phyloP scores from a whole-genome alignment of 2,329 filamentous ascomycete species.

The Colletotrichum sp. region DNA sequence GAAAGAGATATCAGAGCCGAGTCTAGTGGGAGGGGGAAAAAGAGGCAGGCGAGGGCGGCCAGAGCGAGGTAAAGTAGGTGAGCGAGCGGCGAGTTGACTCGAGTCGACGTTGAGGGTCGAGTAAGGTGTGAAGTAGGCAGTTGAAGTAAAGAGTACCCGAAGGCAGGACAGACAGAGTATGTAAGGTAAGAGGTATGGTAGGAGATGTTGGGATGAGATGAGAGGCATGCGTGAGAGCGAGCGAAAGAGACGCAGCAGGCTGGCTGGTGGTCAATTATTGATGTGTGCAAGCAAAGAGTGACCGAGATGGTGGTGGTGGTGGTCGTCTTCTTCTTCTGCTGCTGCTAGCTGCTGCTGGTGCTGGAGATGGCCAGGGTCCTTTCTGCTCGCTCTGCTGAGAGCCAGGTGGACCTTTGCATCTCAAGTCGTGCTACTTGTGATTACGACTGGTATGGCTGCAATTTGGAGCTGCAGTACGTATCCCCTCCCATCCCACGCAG shows the following conservation, averaged over 20 bases:
- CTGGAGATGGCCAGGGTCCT: neutral
- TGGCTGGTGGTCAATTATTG: neutral
- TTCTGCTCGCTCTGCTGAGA: neutral
- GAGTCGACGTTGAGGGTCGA: neutral
- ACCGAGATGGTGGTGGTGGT: neutral
- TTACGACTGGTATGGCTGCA: neutral
- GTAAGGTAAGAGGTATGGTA: neutral
- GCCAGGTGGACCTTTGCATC: neutral
- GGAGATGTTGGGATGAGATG: neutral
- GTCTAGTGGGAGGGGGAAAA: neutral
- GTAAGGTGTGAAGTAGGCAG: neutral
- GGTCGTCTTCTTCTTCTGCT: neutral
- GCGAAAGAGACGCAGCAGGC: neutral
- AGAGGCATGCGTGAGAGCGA: neutral
- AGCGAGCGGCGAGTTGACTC: neutral
- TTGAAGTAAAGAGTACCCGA: neutral
- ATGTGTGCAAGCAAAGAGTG: neutral
- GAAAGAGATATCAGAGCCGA: neutral
- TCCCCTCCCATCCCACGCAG: neutral
- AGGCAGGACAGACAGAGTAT: neutral
- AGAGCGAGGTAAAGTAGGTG: neutral
- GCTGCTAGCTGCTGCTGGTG: neutral
- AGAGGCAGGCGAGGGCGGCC: neutral
- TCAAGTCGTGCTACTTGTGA: neutral
- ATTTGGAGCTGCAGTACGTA: neutral